A percentile compares a stretch with the other conserved stretches of the same genome.
These are phyloP conservation scores for Loxodes magnus DNA, from an alignment of 73 alveolate genomes.

Conservation along the genomic window DNA sequence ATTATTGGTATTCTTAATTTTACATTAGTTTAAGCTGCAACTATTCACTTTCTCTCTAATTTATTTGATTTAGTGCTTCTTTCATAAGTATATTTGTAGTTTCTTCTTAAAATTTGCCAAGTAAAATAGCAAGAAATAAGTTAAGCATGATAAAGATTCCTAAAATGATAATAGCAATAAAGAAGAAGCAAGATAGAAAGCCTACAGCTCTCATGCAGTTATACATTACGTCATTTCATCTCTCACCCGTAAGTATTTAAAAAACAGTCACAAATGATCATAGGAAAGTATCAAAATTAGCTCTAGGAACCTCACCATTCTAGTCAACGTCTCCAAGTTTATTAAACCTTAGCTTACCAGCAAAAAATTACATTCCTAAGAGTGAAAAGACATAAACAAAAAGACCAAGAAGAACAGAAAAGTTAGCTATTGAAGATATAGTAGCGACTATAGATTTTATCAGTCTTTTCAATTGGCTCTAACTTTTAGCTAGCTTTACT, in stretches of 20 bases:
- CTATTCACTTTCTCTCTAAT: no score
- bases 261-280: slow-evolving; percentile 17
- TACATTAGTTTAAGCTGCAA: no score
- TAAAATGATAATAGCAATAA: slow-evolving; percentile 18
- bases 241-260: slow-evolving; percentile 24
- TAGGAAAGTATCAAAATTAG: slow-evolving; percentile 23
- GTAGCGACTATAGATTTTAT: slow-evolving; percentile 13
- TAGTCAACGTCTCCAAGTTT: no score
- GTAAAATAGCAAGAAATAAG: no score
- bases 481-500: slow-evolving; percentile 21
- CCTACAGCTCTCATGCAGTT: slow-evolving; percentile 24
- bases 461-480: slow-evolving; percentile 18
- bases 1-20: no score
- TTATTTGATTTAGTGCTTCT: background rate
- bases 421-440: slow-evolving; percentile 14
- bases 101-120: slow-evolving; percentile 21
- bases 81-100: no score
- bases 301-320: slow-evolving; percentile 11
- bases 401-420: slow-evolving; percentile 15
- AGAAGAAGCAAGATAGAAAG: slow-evolving; percentile 15
- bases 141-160: slow-evolving; percentile 35
- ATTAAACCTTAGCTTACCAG: no score
- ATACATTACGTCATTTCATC: slow-evolving; percentile 29
- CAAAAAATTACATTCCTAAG: no score
- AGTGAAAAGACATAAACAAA: no score